Evolutionary conservation across 2,329 filamentous ascomycete species (phyloP).

Genomic region (Penicillium sp.): DNA sequence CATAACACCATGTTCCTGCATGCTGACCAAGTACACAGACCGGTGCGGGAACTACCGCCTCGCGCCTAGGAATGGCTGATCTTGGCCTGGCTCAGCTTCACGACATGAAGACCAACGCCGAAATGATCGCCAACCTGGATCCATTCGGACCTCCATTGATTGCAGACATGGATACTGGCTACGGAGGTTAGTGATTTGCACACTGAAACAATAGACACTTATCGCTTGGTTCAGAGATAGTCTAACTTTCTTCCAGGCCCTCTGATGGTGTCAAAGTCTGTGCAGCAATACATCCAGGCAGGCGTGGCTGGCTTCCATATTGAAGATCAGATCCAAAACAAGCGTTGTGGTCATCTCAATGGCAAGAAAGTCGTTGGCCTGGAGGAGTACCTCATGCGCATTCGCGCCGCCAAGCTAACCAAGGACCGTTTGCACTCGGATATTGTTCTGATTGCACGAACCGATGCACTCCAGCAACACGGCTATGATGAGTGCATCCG

Average conservation of each 20-base stretch:
- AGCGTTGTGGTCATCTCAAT: constrained; percentile 41
- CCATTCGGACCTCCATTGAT: constrained; percentile 55
- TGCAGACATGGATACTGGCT: constrained; percentile 56
- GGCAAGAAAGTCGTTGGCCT: constrained; percentile 40
- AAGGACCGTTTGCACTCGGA: constrained; percentile 37
- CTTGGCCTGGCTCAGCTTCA: constrained; percentile 60
- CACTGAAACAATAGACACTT: too few relatives aligned
- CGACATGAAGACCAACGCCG: constrained; percentile 63
- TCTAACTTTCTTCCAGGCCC: constrained; percentile 30
- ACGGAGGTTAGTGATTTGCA: constrained; percentile 39
- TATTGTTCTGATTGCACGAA: constrained; percentile 46
- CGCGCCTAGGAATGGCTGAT: constrained; percentile 61
- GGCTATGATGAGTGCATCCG: constrained; percentile 43
- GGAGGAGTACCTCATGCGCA: constrained; percentile 35
- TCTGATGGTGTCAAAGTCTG: constrained; percentile 47
- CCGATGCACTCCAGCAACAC: constrained; percentile 37
- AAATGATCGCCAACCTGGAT: constrained; percentile 62
- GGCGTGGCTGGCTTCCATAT: constrained; percentile 57
- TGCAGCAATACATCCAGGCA: constrained; percentile 50
- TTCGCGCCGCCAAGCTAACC: constrained; percentile 37
- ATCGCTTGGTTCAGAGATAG: constrained; percentile 24
- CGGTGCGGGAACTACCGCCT: constrained; percentile 61
- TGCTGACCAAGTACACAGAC: constrained; percentile 43
- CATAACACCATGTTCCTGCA: neutral
- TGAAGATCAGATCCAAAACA: constrained; percentile 54